phyloP scores from a whole-genome alignment of 768 basidiomycete genomes.

The Leucosporidium scottii region DNA sequence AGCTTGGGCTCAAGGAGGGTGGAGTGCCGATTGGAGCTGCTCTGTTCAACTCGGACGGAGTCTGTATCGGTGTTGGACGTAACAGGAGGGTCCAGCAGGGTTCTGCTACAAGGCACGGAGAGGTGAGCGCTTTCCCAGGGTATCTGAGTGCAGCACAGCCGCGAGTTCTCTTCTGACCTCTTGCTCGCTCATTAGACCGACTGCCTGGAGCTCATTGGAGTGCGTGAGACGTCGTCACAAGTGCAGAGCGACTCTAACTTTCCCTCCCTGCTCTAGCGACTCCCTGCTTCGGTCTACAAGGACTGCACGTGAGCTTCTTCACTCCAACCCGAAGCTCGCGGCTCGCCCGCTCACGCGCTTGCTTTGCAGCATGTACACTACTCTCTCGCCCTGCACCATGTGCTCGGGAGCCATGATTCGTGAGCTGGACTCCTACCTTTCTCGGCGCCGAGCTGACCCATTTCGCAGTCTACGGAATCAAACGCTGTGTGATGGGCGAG shows the following conservation, averaged over 20 bases:
- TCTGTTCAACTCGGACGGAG: conserved; percentile 40
- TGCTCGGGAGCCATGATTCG: conserved; percentile 53
- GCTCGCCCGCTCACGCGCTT: not conserved
- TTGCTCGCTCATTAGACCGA: conserved; percentile 35
- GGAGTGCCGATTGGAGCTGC: conserved; percentile 61
- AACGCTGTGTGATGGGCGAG: conserved; percentile 61
- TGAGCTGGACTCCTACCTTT: not conserved
- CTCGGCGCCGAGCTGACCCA: conserved; percentile 4
- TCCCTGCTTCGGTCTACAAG: conserved; percentile 28
- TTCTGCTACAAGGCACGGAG: conserved; percentile 48
- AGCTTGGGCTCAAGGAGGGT: conserved; percentile 49
- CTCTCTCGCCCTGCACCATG: conserved; percentile 57
- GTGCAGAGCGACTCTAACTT: conserved; percentile 13
- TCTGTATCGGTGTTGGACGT: conserved; percentile 47
- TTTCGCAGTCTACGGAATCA: conserved; percentile 56
- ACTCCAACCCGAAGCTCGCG: not conserved
- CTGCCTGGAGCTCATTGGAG: conserved; percentile 53
- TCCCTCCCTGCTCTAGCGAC: not conserved
- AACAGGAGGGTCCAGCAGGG: conserved; percentile 49
- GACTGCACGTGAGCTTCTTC: conserved; percentile 21
- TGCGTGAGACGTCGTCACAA: conserved; percentile 3
- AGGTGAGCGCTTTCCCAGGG: conserved; percentile 40
- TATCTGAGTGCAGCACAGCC: not conserved
- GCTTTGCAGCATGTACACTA: conserved; percentile 15
- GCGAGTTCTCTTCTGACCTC: not conserved